Percentiles rank a stretch among this genome's conserved stretches.
Evolutionary conservation across 2,329 filamentous ascomycete species (phyloP).

Genomic region (Cordyceps pruinosa): DNA sequence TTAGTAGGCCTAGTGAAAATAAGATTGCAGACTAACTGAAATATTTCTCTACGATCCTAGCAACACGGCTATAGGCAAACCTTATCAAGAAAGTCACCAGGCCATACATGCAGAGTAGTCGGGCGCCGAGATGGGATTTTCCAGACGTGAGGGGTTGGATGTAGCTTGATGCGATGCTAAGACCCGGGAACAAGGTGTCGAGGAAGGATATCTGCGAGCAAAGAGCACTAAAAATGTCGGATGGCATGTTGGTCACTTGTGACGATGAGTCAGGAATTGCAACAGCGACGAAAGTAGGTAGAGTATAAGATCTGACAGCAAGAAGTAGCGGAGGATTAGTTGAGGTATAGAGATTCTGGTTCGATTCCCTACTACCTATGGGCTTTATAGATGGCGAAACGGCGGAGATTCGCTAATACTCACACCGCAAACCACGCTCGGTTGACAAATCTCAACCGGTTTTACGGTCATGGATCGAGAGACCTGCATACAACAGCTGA

Average conservation of each 20-base stretch:
- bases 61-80: not conserved
- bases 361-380: not conserved
- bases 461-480: not conserved
- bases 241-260: not conserved
- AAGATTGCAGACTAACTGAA: conserved; percentile 2
- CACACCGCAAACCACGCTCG: not conserved
- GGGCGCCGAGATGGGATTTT: conserved; percentile 1
- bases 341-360: not conserved
- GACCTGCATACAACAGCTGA: not conserved
- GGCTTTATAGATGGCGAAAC: not conserved
- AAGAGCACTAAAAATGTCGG: not conserved
- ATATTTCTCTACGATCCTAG: conserved; percentile 3
- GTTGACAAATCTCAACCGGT: too few species aligned
- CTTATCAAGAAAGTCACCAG: conserved; percentile 1
- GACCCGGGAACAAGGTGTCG: not conserved
- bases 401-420: not conserved
- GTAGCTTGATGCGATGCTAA: not conserved
- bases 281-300: too few species aligned
- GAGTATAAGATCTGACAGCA: too few species aligned
- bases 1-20: not conserved
- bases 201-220: conserved; percentile 1
- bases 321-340: too few species aligned
- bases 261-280: too few species aligned
- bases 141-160: not conserved
- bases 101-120: conserved; percentile 2